Evolutionary conservation across 139 green algal species (phyloP).

Genomic region (Gonium pectorale): DNA sequence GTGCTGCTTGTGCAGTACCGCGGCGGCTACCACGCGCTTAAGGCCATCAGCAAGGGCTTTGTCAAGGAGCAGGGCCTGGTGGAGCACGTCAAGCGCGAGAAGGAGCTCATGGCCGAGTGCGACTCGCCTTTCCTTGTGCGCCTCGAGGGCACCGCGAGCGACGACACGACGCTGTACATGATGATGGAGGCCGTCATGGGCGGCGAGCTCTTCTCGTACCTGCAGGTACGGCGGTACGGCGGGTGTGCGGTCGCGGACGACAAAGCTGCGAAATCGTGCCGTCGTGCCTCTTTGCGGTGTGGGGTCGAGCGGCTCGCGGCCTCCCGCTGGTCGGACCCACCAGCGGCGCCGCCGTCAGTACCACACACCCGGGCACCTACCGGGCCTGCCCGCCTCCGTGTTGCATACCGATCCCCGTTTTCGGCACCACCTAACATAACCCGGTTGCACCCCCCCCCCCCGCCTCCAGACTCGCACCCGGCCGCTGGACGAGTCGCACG

Average conservation of each 20-base stretch:
- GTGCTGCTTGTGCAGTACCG: constrained; percentile 78
- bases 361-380: too few species aligned
- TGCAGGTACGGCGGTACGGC: constrained; percentile 66
- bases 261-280: too few species aligned
- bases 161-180: constrained; percentile 85
- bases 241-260: background rate
- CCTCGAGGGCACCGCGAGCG: constrained; percentile 78
- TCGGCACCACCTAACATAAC: background rate
- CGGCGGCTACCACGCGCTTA: constrained; percentile 76
- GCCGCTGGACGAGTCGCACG: constrained; percentile 80
- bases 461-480: constrained; percentile 61
- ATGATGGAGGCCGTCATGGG: constrained; percentile 92
- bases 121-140: constrained; percentile 88
- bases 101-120: constrained; percentile 79
- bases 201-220: constrained; percentile 94
- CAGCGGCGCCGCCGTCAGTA: too few species aligned
- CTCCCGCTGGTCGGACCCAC: too few species aligned
- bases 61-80: constrained; percentile 82
- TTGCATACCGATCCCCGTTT: too few species aligned
- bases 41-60: constrained; percentile 87
- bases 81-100: constrained; percentile 91
- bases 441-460: background rate
- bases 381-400: too few species aligned
- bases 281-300: background rate
- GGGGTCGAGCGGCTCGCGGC: too few species aligned